A percentile compares a stretch with the other conserved stretches of the same genome.
Evolutionary conservation across 2,329 filamentous ascomycete genomes (phyloP).

Genomic region (Monosporascus sp.): DNA sequence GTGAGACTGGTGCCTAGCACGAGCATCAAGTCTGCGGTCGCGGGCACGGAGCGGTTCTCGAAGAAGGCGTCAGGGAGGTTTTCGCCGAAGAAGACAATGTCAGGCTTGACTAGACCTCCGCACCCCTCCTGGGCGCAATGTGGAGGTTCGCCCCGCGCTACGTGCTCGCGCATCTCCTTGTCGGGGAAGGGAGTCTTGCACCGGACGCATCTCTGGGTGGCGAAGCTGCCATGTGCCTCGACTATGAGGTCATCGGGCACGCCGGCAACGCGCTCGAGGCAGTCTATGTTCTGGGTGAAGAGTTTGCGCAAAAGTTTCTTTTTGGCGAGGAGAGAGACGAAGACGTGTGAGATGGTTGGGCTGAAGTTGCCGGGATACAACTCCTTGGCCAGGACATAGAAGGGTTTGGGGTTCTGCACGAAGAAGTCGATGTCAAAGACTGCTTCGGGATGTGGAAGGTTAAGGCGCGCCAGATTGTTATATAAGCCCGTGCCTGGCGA

Average conservation of each 20-base stretch:
- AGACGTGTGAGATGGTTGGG: slow-evolving; percentile 85
- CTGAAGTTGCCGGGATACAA: slow-evolving; percentile 85
- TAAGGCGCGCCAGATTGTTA: slow-evolving; percentile 78
- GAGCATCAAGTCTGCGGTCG: slow-evolving; percentile 69
- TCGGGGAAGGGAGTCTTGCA: slow-evolving; percentile 70
- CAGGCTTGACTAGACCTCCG: slow-evolving; percentile 79
- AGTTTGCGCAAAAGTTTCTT: slow-evolving; percentile 77
- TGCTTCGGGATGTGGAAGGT: slow-evolving; percentile 84
- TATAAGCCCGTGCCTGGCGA: slow-evolving; percentile 92
- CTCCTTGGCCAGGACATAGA: slow-evolving; percentile 88
- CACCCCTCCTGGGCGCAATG: slow-evolving; percentile 59
- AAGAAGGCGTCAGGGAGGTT: slow-evolving; percentile 58
- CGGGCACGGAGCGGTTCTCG: slow-evolving; percentile 46
- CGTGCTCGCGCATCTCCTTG: slow-evolving; percentile 65
- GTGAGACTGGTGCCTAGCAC: slow-evolving; percentile 84
- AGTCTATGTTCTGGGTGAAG: slow-evolving; percentile 98
- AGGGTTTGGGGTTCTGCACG: slow-evolving; percentile 74
- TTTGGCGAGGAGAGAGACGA: slow-evolving; percentile 74
- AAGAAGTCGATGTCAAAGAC: slow-evolving; percentile 95
- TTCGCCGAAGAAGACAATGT: slow-evolving; percentile 91
- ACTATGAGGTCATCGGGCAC: slow-evolving; percentile 77
- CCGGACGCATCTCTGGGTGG: slow-evolving; percentile 84
- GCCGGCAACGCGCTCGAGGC: slow-evolving; percentile 81
- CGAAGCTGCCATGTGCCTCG: slow-evolving; percentile 94
- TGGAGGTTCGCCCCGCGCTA: slow-evolving; percentile 64